Evolutionary conservation across 495 filamentous ascomycete species (phyloP).

Genomic region (Aspergillus sparsus): DNA sequence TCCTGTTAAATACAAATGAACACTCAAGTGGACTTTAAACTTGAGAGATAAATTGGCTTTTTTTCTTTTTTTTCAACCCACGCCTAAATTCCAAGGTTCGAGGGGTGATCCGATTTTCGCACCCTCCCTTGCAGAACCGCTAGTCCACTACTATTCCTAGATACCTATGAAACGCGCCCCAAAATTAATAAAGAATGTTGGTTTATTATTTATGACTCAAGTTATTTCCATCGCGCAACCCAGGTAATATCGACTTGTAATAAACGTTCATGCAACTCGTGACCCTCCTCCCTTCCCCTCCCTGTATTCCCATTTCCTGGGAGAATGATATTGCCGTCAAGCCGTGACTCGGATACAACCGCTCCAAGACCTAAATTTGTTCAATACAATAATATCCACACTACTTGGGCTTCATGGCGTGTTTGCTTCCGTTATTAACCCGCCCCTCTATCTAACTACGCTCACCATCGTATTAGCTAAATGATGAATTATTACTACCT

Average conservation of each 20-base stretch:
- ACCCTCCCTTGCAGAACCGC: too few species aligned
- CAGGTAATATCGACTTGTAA: constrained; percentile 3
- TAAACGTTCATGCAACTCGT: not conserved
- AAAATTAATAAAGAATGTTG: not conserved
- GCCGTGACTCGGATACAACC: constrained; percentile 1
- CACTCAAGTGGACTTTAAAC: too few species aligned
- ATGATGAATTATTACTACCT: not conserved
- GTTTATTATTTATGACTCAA: constrained; percentile 4
- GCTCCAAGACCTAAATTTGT: not conserved
- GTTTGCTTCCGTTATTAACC: not conserved
- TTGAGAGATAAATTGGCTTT: too few species aligned
- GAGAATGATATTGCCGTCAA: constrained; percentile 6
- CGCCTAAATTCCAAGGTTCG: not conserved
- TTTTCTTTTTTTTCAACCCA: too few species aligned
- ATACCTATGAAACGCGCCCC: not conserved
- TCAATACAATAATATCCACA: not conserved
- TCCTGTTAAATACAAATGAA: not conserved
- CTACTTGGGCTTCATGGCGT: not conserved
- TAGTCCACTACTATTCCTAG: too few species aligned
- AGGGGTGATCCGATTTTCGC: not conserved
- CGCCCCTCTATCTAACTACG: not conserved
- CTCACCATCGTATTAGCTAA: not conserved
- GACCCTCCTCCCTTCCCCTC: not conserved
- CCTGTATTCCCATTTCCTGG: too few species aligned
- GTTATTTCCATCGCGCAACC: not conserved